Percentiles rank a stretch among this genome's conserved stretches.
These are phyloP conservation scores for Metrosideros polymorpha DNA, from an alignment of 441 rosid species.

Conservation along the genomic window DNA sequence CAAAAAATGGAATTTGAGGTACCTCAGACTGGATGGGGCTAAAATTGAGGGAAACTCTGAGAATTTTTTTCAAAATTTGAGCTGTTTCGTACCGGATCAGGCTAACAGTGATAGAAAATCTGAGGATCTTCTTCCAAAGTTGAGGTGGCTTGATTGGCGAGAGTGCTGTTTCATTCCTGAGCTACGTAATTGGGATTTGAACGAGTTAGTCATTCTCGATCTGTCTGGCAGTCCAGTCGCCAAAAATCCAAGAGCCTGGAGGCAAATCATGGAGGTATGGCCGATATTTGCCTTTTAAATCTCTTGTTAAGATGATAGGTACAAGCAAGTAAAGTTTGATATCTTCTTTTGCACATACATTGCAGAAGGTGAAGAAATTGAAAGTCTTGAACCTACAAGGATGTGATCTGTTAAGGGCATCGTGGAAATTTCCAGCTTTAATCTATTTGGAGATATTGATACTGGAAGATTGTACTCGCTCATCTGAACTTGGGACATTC, in stretches of 20 bases:
- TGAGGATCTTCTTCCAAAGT: not conserved
- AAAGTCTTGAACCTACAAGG: not conserved
- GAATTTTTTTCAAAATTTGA: not conserved
- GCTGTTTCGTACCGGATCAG: no score
- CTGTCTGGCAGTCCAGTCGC: not conserved
- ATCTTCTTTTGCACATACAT: not conserved
- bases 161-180: accelerated
- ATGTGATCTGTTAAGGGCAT: accelerated
- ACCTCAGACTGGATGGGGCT: not conserved
- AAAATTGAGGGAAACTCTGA: accelerated
- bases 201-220: not conserved
- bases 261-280: not conserved
- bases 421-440: not conserved
- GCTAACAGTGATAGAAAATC: no score
- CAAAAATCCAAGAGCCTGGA: accelerated
- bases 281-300: not conserved
- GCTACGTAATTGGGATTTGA: not conserved
- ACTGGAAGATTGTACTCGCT: not conserved
- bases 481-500: not conserved
- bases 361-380: not conserved
- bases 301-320: accelerated
- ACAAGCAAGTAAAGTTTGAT: accelerated
- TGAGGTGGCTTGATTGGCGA: not conserved
- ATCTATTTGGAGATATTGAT: not conserved
- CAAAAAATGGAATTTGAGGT: not conserved